phyloP scores from a whole-genome alignment of 805 yeast genomes.

The Wickerhamomyces silvicola region DNA sequence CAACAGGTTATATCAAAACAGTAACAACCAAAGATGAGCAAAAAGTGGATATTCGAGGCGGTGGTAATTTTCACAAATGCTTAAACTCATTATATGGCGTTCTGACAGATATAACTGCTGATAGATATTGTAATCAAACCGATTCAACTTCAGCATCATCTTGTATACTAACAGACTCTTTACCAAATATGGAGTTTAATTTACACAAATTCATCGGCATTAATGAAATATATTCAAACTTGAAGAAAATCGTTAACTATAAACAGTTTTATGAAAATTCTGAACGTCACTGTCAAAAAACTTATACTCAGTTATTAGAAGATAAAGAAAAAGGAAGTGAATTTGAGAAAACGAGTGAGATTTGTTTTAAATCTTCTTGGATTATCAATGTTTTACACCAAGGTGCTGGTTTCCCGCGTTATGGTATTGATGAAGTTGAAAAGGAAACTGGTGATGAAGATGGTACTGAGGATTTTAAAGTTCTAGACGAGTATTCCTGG shows the following conservation, averaged over 20 bases:
- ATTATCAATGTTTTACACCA: constrained; percentile 49
- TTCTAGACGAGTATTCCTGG: constrained; percentile 46
- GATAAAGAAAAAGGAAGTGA: constrained; percentile 22
- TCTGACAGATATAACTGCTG: constrained; percentile 21
- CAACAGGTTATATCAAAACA: constrained; percentile 32
- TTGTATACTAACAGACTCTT: constrained; percentile 45
- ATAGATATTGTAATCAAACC: constrained; percentile 17
- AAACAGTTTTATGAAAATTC: constrained; percentile 37
- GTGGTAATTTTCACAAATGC: constrained; percentile 46
- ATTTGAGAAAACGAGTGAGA: constrained; percentile 40
- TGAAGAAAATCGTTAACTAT: constrained; percentile 38
- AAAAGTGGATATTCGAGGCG: constrained; percentile 35
- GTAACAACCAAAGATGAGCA: constrained; percentile 9
- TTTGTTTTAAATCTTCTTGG: constrained; percentile 62
- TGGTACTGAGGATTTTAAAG: constrained; percentile 31
- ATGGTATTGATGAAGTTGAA: constrained; percentile 33
- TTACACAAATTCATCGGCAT: constrained; percentile 55
- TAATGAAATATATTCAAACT: constrained; percentile 62
- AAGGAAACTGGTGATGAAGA: constrained; percentile 14
- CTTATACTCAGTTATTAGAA: constrained; percentile 11
- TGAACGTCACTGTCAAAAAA: constrained; percentile 35
- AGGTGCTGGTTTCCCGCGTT: constrained; percentile 54
- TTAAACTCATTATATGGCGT: constrained; percentile 40
- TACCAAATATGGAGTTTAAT: constrained; percentile 53
- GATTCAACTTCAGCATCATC: constrained; percentile 25